Base-by-base conservation (phyloP, 805 yeast species). In the Saccharomycopsis sp. region DNA sequence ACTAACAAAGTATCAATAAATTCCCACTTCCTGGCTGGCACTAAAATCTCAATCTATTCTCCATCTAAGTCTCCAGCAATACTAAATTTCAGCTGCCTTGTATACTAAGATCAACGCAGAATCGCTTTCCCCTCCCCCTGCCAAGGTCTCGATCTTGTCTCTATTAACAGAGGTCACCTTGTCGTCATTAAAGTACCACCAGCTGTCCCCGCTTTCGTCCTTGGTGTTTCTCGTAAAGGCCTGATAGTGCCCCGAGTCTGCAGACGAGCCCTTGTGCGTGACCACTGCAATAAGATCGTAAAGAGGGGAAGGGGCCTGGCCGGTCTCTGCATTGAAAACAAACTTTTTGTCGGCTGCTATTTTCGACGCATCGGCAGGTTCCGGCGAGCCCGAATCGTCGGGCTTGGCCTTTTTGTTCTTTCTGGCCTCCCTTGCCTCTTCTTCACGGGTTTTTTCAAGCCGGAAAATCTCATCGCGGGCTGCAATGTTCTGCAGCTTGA, bases 41-140 rank as follows among this genome's bases (percentile, higher is more conserved):
- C n/a, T n/a, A n/a, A n/a, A n/a, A n/a, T n/a, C n/a, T n/a, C n/a
- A n/a, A n/a, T n/a, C n/a, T n/a, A n/a, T n/a, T n/a, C n/a, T n/a
- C n/a, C n/a, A n/a, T n/a, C n/a, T n/a, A n/a, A n/a, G n/a, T n/a
- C n/a, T n/a, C 37, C 37, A 29, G 37, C 37, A 29, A 34, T 23
- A 24, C 54, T 53, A 14, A 44, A 9, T 3, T 50, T 92, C 96
- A 63, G 86, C 81, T 4, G 90, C 95, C 68, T 85, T 86, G 75
- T 94, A 94, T 57, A 94, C 73, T 64, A 92, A 78, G 57, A 94
- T 85, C 70, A 94, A 80, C 1, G 99, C 99, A 66, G 94, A 84
- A 71, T 94, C 99, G 65, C 96, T 83, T 74, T 95, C 99, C 58
- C 98, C 97, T 58, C 99, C 99, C 50, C 99, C 99, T 3, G 97